A percentile compares a stretch with the other conserved stretches of the same genome.
These are phyloP conservation scores for Pouteria glomerata DNA, from an alignment of 148 eudicot genomes.

Conservation along the genomic window DNA sequence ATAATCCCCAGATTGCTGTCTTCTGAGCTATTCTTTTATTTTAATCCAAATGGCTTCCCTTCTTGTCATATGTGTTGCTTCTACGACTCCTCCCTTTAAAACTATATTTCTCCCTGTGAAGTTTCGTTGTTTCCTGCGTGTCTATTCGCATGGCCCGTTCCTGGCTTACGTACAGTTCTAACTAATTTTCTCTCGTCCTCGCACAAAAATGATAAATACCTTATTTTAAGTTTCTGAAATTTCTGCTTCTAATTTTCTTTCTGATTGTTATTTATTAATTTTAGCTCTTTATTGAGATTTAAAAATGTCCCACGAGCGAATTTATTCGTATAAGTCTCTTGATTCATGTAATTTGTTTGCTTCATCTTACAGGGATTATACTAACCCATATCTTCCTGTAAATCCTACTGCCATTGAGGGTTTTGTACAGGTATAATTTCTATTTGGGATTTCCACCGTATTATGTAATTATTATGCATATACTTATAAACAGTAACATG, in stretches of 20 bases:
- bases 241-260: neutral
- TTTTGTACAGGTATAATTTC: conserved; percentile 44
- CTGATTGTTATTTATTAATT: neutral
- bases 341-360: conserved; percentile 8
- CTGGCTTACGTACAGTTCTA: neutral
- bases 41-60: neutral
- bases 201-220: neutral
- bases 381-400: conserved; percentile 89
- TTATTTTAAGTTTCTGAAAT: neutral
- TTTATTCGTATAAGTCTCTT: too few relatives aligned
- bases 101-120: too few relatives aligned
- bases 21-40: neutral
- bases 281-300: neutral
- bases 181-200: neutral
- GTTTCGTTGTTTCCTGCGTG: neutral
- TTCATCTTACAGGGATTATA: conserved; percentile 61
- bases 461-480: neutral
- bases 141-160: neutral
- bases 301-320: neutral
- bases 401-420: conserved; percentile 78
- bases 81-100: neutral
- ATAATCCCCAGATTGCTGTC: neutral
- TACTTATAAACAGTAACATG: conserved; percentile 17
- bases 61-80: neutral
- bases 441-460: neutral